Conservation (phyloP, 2,329 filamentous ascomycete species). For the Trichoderma sp. region DNA sequence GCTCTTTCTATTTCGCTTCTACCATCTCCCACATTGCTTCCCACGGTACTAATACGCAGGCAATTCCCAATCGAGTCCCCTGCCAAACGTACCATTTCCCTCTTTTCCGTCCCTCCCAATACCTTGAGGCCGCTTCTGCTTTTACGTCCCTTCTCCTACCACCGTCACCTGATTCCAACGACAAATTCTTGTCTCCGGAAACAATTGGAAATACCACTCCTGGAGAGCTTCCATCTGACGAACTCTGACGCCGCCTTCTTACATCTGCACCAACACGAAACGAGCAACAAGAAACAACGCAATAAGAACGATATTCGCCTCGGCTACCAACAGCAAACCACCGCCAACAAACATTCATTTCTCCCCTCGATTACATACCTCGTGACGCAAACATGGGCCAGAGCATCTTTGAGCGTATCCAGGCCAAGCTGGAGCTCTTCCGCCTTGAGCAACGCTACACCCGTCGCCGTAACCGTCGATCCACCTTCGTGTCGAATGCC, state of each 20-base stretch:
- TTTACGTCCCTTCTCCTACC: not conserved
- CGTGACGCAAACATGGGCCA: slow-evolving; percentile 48
- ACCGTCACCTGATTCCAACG: slow-evolving; percentile 18
- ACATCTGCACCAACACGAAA: not conserved
- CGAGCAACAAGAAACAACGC: slow-evolving; percentile 14
- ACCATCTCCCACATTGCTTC: not conserved
- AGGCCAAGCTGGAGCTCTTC: slow-evolving; percentile 82
- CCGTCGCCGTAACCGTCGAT: slow-evolving; percentile 80
- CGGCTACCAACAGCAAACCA: not conserved
- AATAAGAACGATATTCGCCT: slow-evolving; percentile 2
- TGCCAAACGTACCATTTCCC: slow-evolving; percentile 16
- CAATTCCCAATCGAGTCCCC: slow-evolving; percentile 3
- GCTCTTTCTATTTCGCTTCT: slow-evolving; percentile 16
- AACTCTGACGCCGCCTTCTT: not conserved
- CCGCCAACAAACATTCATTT: not conserved
- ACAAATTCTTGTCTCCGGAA: not conserved
- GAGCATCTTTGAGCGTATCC: slow-evolving; percentile 61
- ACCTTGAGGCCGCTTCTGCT: slow-evolving; percentile 7
- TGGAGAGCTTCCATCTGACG: not conserved
- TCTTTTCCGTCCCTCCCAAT: not conserved
- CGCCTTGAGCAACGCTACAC: slow-evolving; percentile 95
- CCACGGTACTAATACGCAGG: slow-evolving; percentile 25
- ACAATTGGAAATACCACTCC: not conserved
- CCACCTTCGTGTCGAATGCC: slow-evolving; percentile 84
- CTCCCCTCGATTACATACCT: not conserved